These are phyloP conservation scores for Onygenales sp. DNA, from an alignment of 2,329 filamentous ascomycete species.

Conservation along the genomic window DNA sequence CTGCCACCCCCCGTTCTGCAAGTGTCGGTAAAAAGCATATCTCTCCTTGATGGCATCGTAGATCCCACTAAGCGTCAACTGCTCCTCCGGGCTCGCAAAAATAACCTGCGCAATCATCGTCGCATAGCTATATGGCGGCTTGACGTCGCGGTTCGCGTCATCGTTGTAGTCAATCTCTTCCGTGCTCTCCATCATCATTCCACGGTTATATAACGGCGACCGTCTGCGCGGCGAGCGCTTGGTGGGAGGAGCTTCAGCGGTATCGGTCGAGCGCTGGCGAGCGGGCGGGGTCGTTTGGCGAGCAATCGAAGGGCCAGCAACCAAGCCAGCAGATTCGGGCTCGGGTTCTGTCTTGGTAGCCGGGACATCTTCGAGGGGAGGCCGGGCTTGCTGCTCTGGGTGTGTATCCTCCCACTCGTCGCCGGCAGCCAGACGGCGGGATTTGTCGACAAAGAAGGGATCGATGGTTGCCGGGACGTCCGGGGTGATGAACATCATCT, in stretches of 20 bases:
- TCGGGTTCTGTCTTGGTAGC: neutral
- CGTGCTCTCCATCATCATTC: constrained; percentile 45
- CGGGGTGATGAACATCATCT: constrained; percentile 99
- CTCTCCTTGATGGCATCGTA: constrained; percentile 86
- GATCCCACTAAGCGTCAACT: constrained; percentile 83
- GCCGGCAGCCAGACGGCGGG: constrained; percentile 37
- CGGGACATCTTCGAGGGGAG: neutral
- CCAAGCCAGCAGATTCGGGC: neutral
- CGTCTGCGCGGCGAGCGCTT: constrained; percentile 38
- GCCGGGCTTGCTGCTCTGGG: constrained; percentile 20
- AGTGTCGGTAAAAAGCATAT: constrained; percentile 88
- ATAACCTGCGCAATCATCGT: constrained; percentile 97
- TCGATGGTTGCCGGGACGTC: constrained; percentile 62
- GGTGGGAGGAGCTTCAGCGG: constrained; percentile 2
- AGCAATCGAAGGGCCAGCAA: constrained; percentile 35
- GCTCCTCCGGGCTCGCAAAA: constrained; percentile 73
- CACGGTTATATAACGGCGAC: constrained; percentile 40
- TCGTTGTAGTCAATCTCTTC: constrained; percentile 53
- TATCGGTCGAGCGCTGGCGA: constrained; percentile 10
- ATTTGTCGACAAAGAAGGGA: constrained; percentile 59
- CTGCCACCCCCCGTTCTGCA: constrained; percentile 76
- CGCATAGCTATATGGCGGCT: constrained; percentile 92
- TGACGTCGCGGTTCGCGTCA: constrained; percentile 80
- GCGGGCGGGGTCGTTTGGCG: constrained; percentile 24
- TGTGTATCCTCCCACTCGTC: constrained; percentile 31